Evolutionary conservation across 208 protist species (phyloP), one percentile per base, ranked within the genome.

Genomic region (Crithidia acanthocephali): DNA sequence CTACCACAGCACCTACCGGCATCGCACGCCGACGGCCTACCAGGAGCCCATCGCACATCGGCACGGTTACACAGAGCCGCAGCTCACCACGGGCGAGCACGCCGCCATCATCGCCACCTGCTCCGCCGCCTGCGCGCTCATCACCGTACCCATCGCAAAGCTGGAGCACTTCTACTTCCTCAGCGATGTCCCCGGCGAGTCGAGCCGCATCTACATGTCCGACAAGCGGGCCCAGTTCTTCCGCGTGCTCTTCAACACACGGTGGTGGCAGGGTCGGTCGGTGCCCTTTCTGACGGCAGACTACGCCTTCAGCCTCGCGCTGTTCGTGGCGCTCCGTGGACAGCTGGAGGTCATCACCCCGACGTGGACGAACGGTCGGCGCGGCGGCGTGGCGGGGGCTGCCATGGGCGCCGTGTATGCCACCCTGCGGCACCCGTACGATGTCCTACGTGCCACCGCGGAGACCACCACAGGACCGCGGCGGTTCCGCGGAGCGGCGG

Each of bases 221-320:
- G 90, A 95, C 60, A 95, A 93, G 75, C 83, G 87, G 7, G 87
- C 86, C 15, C 80, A 91, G 67, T 88, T 95, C 53, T 90, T 92
- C 50, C 83, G 84, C 23, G 80, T 82, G 27, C 67, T 95, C 13
- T 84, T 95, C 61, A 64, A 71, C 57, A 86, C 86, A 20, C 74
- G 68, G 4, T 95, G 90, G 90, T 87, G 85, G 77, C 45, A 80
- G 22, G 90, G 85, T n/a, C 73, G 80, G 42, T 76, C 84, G 15
- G 44, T 90, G 10, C 37, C 83, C 0, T 82, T 68, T 62, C 35
- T 65, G 13, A 70, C 74, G 6, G 28, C 40, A 0, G 79, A 86
- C 59, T 87, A 90, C 57, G 70, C 66, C 53, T 79, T 87, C 47
- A 68, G 66, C 9, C 79, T 95, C 9, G 53, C 71, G n/a, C 3